Percentiles rank a stretch among this genome's conserved stretches.
These are phyloP conservation scores for Narthecium ossifragum DNA, from an alignment of 106 monocot species.

Conservation along the genomic window DNA sequence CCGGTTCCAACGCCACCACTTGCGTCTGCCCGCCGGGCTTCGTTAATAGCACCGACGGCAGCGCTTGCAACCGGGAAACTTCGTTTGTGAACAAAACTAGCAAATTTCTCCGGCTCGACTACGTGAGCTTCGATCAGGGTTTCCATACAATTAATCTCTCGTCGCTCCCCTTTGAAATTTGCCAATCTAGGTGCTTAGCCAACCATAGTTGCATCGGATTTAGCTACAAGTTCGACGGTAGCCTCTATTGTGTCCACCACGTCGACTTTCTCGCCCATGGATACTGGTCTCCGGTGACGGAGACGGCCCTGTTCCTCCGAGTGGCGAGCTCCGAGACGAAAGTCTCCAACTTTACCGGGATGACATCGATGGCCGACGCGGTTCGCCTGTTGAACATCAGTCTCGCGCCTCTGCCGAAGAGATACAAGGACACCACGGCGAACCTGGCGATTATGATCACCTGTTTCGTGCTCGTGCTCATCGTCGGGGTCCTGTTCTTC, in stretches of 20 bases:
- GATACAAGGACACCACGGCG: constrained; percentile 16
- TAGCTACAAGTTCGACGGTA: constrained; percentile 40
- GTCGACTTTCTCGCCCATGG: constrained; percentile 21
- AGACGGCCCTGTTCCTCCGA: constrained; percentile 29
- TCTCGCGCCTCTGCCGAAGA: constrained; percentile 33
- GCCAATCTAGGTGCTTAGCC: constrained; percentile 23
- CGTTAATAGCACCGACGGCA: background rate
- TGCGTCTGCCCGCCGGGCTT: constrained; percentile 66
- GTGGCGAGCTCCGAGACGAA: constrained; percentile 33
- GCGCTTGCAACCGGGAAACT: constrained; percentile 17
- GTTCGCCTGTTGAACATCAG: constrained; percentile 34
- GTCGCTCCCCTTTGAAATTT: constrained; percentile 19
- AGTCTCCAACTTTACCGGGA: constrained; percentile 32
- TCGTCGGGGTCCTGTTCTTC: constrained; percentile 49
- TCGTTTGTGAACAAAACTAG: background rate
- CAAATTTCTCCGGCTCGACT: constrained; percentile 56
- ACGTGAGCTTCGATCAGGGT: constrained; percentile 19
- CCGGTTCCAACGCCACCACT: constrained; percentile 1
- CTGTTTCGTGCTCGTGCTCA: constrained; percentile 48
- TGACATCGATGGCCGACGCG: constrained; percentile 45
- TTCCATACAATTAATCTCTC: background rate
- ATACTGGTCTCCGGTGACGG: constrained; percentile 48
- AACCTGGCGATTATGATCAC: constrained; percentile 42
- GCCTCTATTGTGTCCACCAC: constrained; percentile 15
- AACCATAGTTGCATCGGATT: constrained; percentile 47